These are phyloP conservation scores for Claviceps cyperi DNA, from an alignment of 2,329 filamentous ascomycete species.

Conservation along the genomic window DNA sequence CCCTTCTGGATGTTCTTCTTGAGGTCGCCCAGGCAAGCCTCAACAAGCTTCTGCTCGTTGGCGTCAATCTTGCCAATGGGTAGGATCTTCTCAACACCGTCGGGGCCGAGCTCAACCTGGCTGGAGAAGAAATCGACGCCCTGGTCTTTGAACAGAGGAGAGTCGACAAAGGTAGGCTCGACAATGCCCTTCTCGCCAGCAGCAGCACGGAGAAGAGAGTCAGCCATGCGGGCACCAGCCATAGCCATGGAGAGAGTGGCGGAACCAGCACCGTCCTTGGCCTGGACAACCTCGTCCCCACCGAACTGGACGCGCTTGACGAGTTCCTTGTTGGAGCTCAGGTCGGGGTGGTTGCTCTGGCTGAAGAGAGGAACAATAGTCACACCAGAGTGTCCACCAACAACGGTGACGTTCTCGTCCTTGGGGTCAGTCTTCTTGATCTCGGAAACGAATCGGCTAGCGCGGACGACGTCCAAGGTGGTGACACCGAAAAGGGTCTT, in stretches of 20 bases:
- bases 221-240: slow-evolving; percentile 72
- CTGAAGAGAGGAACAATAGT: slow-evolving; percentile 97
- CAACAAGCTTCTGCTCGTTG: slow-evolving; percentile 78
- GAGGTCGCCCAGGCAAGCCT: slow-evolving; percentile 69
- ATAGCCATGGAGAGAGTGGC: slow-evolving; percentile 98
- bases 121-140: slow-evolving; percentile 95
- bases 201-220: slow-evolving; percentile 82
- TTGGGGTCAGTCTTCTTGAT: slow-evolving; percentile 81
- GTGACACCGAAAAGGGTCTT: slow-evolving; percentile 99
- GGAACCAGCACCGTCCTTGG: slow-evolving; percentile 94
- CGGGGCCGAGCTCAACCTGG: slow-evolving; percentile 88
- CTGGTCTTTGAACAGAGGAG: slow-evolving; percentile 95
- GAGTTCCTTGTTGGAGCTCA: slow-evolving; percentile 64
- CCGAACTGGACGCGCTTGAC: slow-evolving; percentile 96
- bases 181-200: slow-evolving; percentile 89
- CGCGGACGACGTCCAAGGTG: slow-evolving; percentile 96
- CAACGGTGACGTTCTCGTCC: slow-evolving; percentile 86
- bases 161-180: slow-evolving; percentile 95
- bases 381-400: slow-evolving; percentile 93
- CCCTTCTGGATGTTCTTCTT: slow-evolving; percentile 96
- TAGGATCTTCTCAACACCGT: slow-evolving; percentile 89
- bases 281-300: slow-evolving; percentile 97
- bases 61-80: slow-evolving; percentile 73
- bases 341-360: slow-evolving; percentile 76
- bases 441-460: slow-evolving; percentile 93